Conservation (phyloP, 768 basidiomycete genomes). For the Lentinula aciculospora region DNA sequence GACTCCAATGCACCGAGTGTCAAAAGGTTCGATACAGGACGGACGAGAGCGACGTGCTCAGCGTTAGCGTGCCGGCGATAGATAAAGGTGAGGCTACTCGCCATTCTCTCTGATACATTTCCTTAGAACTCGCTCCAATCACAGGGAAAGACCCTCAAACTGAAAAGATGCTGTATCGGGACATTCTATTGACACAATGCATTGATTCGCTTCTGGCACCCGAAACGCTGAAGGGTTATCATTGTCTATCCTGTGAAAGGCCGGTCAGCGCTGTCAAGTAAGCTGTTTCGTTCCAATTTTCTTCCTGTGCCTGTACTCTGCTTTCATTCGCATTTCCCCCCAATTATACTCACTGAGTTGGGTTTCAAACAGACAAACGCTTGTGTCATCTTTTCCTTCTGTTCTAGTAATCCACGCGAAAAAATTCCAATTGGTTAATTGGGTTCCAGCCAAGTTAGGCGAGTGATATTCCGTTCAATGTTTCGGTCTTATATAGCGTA, state of each 20-base stretch:
- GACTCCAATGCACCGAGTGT: conserved; percentile 78
- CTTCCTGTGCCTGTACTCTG: background rate
- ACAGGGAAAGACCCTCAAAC: conserved; percentile 37
- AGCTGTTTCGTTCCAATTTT: conserved; percentile 15
- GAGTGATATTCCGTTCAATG: conserved; percentile 14
- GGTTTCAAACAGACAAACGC: conserved; percentile 48
- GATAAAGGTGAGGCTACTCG: conserved; percentile 29
- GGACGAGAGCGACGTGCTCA: conserved; percentile 72
- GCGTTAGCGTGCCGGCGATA: conserved; percentile 69
- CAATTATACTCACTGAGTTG: background rate
- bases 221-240: conserved; percentile 69
- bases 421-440: conserved; percentile 92
- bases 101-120: background rate
- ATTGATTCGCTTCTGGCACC: conserved; percentile 50
- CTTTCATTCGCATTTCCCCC: too few relatives aligned
- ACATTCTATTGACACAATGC: conserved; percentile 57
- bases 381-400: conserved; percentile 82
- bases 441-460: conserved; percentile 97
- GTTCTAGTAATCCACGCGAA: conserved; percentile 86
- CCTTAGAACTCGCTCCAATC: background rate
- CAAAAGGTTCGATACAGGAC: conserved; percentile 74
- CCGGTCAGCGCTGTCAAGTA: conserved; percentile 62
- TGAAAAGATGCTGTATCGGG: conserved; percentile 57
- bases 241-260: conserved; percentile 69
- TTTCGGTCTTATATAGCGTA: too few relatives aligned